Evolutionary conservation across 2,329 filamentous ascomycete species (phyloP).

Genomic region (Diaporthe sp.): DNA sequence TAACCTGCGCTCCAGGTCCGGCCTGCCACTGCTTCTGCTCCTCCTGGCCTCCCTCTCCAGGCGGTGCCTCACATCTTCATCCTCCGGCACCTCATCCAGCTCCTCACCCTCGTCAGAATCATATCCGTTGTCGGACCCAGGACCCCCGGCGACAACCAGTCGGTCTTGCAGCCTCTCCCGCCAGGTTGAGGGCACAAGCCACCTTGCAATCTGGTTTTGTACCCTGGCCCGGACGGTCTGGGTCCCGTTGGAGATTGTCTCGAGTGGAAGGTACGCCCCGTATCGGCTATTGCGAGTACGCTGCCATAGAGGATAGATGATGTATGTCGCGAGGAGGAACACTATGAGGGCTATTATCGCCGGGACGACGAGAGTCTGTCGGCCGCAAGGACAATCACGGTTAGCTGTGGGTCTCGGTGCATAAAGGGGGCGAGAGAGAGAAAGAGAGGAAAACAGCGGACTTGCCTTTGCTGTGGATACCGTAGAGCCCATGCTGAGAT

Average conservation of each 20-base stretch:
- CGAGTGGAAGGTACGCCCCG: constrained; percentile 79
- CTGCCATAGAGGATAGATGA: constrained; percentile 77
- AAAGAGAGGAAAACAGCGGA: background rate
- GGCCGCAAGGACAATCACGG: constrained; percentile 18
- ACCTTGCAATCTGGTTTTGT: constrained; percentile 55
- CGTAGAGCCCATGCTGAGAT: constrained; percentile 51
- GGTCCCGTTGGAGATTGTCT: constrained; percentile 71
- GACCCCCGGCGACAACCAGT: constrained; percentile 54
- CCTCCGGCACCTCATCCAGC: constrained; percentile 70
- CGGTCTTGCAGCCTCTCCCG: constrained; percentile 55
- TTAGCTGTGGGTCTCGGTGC: background rate
- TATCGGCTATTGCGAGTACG: constrained; percentile 76
- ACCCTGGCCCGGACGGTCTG: constrained; percentile 67
- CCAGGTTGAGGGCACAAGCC: constrained; percentile 63
- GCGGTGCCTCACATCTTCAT: constrained; percentile 56
- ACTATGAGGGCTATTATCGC: constrained; percentile 78
- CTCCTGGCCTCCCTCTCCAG: constrained; percentile 46
- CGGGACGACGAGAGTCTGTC: constrained; percentile 77
- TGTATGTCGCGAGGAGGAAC: constrained; percentile 75
- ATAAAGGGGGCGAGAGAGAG: background rate
- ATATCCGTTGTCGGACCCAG: constrained; percentile 64
- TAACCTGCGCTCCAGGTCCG: constrained; percentile 71
- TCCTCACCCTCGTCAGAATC: constrained; percentile 80
- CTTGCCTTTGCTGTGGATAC: constrained; percentile 46
- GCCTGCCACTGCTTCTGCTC: constrained; percentile 41